phyloP scores from a whole-genome alignment of 495 filamentous ascomycete species.

The Tirmania nivea region DNA sequence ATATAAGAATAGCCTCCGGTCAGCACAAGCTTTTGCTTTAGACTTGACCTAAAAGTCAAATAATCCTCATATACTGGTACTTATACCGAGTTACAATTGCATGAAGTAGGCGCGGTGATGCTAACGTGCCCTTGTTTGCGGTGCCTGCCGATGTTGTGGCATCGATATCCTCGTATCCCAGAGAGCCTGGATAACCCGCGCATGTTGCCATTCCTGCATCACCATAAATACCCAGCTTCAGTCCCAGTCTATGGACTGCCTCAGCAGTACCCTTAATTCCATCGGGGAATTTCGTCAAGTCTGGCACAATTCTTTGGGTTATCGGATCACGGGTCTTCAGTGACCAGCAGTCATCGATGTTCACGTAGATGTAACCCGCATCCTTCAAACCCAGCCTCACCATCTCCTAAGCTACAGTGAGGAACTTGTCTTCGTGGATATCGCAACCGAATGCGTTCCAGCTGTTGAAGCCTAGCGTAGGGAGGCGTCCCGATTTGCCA shows the following conservation, averaged over 20 bases:
- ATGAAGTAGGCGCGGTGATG: too few relatives aligned
- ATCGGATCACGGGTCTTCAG: constrained; percentile 27
- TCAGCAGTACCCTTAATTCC: constrained; percentile 36
- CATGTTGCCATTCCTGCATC: constrained; percentile 40
- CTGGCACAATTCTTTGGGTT: constrained; percentile 30
- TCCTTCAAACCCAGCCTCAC: constrained; percentile 35
- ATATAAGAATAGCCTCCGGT: too few relatives aligned
- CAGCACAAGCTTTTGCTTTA: too few relatives aligned
- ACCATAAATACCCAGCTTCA: constrained; percentile 44
- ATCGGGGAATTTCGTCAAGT: constrained; percentile 35
- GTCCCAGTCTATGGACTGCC: constrained; percentile 33
- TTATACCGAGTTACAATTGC: too few relatives aligned
- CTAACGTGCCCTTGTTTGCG: too few relatives aligned
- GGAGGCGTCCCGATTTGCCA: constrained; percentile 25
- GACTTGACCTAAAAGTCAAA: too few relatives aligned
- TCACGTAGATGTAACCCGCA: constrained; percentile 45
- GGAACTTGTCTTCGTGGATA: constrained; percentile 30
- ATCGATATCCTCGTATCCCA: constrained; percentile 40
- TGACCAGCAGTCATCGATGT: constrained; percentile 44
- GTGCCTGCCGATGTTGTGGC: too few relatives aligned
- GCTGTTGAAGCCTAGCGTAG: constrained; percentile 39
- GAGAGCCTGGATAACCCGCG: constrained; percentile 36
- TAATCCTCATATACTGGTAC: too few relatives aligned
- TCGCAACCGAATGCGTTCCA: constrained; percentile 40
- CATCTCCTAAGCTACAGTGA: constrained; percentile 30